Evolutionary conservation across 306 rosid species (phyloP), one percentile per base, ranked within the genome.

Genomic region (Bauhinia variegata): DNA sequence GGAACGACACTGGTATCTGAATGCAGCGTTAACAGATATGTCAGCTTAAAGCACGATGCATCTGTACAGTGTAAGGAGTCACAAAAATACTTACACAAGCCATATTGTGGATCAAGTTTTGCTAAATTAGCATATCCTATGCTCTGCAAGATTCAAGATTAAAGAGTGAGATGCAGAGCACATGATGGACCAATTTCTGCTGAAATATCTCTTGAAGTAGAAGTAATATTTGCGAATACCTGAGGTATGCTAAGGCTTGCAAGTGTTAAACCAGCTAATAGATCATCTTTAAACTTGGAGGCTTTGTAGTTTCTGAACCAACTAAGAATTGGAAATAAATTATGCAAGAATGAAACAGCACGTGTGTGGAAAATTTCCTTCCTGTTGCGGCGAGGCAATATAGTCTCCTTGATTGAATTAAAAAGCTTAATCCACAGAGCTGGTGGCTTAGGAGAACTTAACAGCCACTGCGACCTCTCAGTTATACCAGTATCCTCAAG

Each of bases 181-280:
- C 55, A 44, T 19, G 39, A 43, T 47, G 68, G 4, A 30, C 2
- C 23, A 48, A 16, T 38, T 9, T 10, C 0, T 14, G 9, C 33
- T 41, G 51, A 28, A 63, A 28, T 50, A 11, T 15, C 23, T 47
- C 5, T 32, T 47, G 62, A 32, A 41, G 32, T 5, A 18, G 44
- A 42, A 48, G 62, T 11, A 32, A 52, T 28, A 23, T 30, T 17
- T 49, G 41, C 34, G 32, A 38, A 46, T 65, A 89, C 96, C 88
- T 92, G 98, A 58, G 96, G 96, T 75, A 92, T 88, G 79, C 98
- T 79, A 12, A 89, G 93, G 74, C 96, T 87, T 33, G 96, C 96
- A 10, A 92, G 96, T 34, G 98, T 89, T 46, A 89, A 79, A 63
- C 96, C 98, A 4, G 96, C 89, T 71, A 92, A 74, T 56, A 92